Evolutionary conservation across 345 rosid genomes (phyloP).

Genomic region (Rhodamnia argentea): DNA sequence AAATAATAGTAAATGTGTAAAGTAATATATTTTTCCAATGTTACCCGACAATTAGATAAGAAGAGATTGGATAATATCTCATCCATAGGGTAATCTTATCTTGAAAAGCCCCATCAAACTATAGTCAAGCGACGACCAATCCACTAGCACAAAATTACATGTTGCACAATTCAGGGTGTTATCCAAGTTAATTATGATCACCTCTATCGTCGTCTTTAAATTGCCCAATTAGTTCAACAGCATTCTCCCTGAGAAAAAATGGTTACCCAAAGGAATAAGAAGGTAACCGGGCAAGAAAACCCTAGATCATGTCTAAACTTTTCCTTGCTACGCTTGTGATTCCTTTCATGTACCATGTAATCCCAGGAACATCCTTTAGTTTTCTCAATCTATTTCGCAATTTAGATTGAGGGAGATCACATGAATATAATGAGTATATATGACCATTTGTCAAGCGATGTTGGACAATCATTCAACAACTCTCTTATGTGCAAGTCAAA

Average conservation of each 20-base stretch:
- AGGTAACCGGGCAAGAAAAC: background rate
- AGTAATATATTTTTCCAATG: background rate
- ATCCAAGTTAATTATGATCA: background rate
- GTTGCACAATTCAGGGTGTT: background rate
- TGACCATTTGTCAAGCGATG: too few relatives aligned
- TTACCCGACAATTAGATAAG: background rate
- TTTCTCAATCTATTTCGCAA: too few relatives aligned
- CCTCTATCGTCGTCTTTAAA: background rate
- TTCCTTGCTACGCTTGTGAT: constrained; percentile 1
- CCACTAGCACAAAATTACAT: background rate
- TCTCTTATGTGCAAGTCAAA: too few relatives aligned
- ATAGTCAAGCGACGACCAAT: background rate
- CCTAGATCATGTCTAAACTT: background rate
- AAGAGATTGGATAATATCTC: background rate
- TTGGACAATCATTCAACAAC: too few relatives aligned
- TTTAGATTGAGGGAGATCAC: too few relatives aligned
- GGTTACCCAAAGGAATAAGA: too few relatives aligned
- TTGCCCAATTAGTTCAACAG: background rate
- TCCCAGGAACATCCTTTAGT: background rate
- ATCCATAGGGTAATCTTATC: background rate
- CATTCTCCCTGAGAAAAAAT: too few relatives aligned
- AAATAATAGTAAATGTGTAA: too few relatives aligned
- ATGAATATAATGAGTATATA: too few relatives aligned
- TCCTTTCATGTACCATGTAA: constrained; percentile 9
- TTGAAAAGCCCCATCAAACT: background rate